Conservation (phyloP, 202 grass and related monocot species). For the Setaria italica region DNA sequence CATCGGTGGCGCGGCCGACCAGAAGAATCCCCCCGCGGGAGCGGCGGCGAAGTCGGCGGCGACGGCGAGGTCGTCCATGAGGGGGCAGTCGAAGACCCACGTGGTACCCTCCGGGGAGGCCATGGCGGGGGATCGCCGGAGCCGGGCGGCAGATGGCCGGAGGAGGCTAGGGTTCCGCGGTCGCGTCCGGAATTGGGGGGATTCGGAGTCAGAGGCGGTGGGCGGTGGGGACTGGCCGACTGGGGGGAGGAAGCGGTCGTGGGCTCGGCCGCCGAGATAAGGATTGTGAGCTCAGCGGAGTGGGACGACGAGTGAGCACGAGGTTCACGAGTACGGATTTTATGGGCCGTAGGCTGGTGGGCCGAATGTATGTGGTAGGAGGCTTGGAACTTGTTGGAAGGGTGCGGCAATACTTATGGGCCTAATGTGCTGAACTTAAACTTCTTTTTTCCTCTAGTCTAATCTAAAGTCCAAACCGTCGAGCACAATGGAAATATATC, state of each 20-base stretch:
- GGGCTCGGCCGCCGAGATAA: constrained; percentile 54
- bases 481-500: too few species aligned
- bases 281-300: not conserved
- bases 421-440: not conserved
- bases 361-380: not conserved
- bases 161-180: constrained; percentile 42
- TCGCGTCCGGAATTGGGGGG: constrained; percentile 43
- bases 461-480: too few species aligned
- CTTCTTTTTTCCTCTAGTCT: too few species aligned
- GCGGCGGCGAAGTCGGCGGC: constrained; percentile 44
- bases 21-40: constrained; percentile 55
- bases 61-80: constrained; percentile 69
- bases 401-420: not conserved
- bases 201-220: constrained; percentile 5
- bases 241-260: constrained; percentile 29
- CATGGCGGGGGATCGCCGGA: constrained; percentile 47
- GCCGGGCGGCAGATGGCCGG: not conserved
- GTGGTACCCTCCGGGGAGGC: constrained; percentile 62
- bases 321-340: constrained; percentile 46
- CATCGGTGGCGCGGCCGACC: constrained; percentile 40
- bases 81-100: constrained; percentile 82
- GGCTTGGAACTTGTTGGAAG: not conserved
- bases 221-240: not conserved
- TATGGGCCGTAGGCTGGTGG: not conserved
- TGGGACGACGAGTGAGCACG: constrained; percentile 9